Conservation (phyloP, 1,284 basidiomycete genomes). For the Boletus mariae region DNA sequence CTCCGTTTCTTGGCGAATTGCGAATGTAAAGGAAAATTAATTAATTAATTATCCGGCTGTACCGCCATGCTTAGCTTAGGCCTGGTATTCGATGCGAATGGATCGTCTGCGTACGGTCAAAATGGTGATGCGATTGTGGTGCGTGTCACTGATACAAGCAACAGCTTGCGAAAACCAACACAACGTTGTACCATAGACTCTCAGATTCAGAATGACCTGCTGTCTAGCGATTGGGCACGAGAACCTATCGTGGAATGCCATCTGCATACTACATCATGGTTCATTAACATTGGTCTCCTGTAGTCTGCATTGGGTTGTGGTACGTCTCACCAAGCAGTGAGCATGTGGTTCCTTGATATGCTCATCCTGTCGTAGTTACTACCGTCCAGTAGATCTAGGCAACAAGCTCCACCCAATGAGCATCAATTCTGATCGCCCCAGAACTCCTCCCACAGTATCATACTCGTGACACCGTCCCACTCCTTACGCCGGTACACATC, state of each 20-base stretch:
- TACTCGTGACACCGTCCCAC: constrained; percentile 29
- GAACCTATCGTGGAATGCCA: too few species aligned
- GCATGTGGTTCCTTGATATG: too few species aligned
- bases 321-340: too few species aligned
- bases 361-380: not conserved
- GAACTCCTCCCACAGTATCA: constrained; percentile 41
- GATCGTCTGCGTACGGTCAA: not conserved
- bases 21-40: not conserved
- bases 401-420: not conserved
- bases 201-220: too few species aligned
- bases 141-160: too few species aligned
- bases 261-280: too few species aligned
- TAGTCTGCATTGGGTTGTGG: too few species aligned
- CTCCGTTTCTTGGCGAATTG: not conserved
- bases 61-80: not conserved
- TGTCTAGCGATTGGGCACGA: too few species aligned
- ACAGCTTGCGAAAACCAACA: too few species aligned
- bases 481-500: constrained; percentile 43
- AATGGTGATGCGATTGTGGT: too few species aligned
- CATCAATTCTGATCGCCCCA: constrained; percentile 31
- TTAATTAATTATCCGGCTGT: not conserved
- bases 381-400: not conserved
- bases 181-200: too few species aligned
- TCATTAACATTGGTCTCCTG: too few species aligned
- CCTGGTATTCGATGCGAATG: not conserved